A percentile compares a stretch with the other conserved stretches of the same genome.
Conservation (phyloP, 257 asterid genomes). For the Galeopsis tetrahit region DNA sequence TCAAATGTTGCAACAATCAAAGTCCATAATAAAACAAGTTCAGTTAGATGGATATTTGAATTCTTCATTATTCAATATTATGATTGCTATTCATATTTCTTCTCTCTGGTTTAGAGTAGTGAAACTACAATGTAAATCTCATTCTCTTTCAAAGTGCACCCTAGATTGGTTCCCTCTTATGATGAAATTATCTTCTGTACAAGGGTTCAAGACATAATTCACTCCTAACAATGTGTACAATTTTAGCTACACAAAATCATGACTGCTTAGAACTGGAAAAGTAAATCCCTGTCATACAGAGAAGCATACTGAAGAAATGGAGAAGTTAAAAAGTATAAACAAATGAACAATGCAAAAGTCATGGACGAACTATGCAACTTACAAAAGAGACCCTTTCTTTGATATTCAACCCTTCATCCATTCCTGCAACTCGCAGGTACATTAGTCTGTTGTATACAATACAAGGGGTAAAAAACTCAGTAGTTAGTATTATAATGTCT, state of each 20-base stretch:
- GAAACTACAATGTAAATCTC: conserved; percentile 9
- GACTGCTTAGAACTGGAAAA: conserved; percentile 21
- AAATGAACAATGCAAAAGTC: neutral
- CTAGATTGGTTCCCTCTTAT: conserved; percentile 2
- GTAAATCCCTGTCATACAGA: conserved; percentile 5
- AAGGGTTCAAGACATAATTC: conserved; percentile 12
- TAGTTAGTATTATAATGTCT: neutral
- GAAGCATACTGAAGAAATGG: conserved; percentile 21
- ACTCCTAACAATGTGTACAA: conserved; percentile 16
- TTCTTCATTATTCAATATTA: conserved; percentile 15
- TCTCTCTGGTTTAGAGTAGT: conserved; percentile 8
- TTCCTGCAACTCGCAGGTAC: conserved; percentile 90
- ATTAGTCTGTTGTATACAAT: conserved; percentile 60
- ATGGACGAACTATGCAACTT: conserved; percentile 46
- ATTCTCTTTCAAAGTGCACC: conserved; percentile 8
- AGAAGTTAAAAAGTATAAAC: neutral
- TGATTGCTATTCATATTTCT: conserved; percentile 17
- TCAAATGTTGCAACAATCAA: conserved; percentile 23
- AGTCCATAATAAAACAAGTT: conserved; percentile 16
- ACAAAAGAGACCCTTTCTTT: conserved; percentile 88
- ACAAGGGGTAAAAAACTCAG: conserved; percentile 7
- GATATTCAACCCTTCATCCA: conserved; percentile 84
- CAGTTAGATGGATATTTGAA: conserved; percentile 14
- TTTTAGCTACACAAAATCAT: conserved; percentile 10
- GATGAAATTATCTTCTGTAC: conserved; percentile 15